Evolutionary conservation across 169 alveolate genomes (phyloP).

Genomic region (Plasmodium knowlesi): DNA sequence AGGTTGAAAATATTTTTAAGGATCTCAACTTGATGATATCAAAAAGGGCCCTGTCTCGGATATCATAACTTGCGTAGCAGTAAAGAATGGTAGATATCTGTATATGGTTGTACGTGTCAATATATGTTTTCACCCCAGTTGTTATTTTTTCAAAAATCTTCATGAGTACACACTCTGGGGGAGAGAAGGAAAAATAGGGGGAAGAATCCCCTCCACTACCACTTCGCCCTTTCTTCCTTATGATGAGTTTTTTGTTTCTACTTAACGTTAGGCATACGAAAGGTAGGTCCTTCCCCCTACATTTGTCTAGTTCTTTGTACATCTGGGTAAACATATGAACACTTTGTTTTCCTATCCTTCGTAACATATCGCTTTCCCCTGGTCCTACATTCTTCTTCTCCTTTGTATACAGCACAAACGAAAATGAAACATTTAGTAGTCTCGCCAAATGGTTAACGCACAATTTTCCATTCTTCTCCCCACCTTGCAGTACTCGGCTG

Average conservation of each 20-base stretch:
- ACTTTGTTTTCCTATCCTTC: neutral
- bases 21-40: conserved; percentile 17
- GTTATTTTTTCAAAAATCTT: neutral
- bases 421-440: neutral
- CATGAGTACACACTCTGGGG: neutral
- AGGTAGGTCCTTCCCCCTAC: conserved; percentile 22
- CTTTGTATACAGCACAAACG: neutral
- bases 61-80: conserved; percentile 22
- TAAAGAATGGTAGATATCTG: conserved; percentile 34
- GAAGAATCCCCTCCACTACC: too few species aligned
- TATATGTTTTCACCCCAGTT: neutral
- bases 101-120: neutral
- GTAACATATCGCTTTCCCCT: neutral
- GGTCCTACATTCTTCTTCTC: neutral
- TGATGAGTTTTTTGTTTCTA: neutral
- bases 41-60: conserved; percentile 5
- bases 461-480: neutral
- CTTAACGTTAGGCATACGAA: conserved; percentile 8
- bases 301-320: neutral
- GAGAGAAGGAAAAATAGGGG: neutral
- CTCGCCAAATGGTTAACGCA: conserved; percentile 8
- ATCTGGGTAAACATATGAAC: neutral
- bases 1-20: conserved; percentile 14
- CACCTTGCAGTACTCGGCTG: neutral
- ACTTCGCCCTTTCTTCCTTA: neutral